These are phyloP conservation scores for Schoenoplectus triqueter DNA, from an alignment of 202 grass and related monocot species.

Conservation along the genomic window DNA sequence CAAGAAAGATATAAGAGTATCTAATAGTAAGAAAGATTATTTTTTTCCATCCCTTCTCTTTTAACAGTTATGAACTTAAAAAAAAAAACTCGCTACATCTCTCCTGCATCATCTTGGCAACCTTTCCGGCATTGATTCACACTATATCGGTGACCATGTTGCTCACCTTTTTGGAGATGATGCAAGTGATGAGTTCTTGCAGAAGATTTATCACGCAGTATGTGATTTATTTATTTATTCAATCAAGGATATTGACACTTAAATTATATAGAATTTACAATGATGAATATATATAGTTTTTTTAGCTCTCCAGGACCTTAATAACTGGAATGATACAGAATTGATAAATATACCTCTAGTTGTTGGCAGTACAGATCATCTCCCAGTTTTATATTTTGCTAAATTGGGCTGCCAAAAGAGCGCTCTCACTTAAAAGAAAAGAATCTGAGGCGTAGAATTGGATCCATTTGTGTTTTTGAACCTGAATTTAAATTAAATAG, in stretches of 20 bases:
- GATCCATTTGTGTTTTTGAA: background rate
- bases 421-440: background rate
- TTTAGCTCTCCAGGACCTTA: no score
- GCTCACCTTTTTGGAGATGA: conserved; percentile 58
- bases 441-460: background rate
- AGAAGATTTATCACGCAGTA: background rate
- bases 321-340: background rate
- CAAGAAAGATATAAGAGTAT: no score
- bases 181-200: conserved; percentile 60
- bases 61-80: rapidly evolving
- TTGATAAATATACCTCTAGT: background rate
- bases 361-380: background rate
- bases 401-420: background rate
- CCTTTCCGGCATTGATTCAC: conserved; percentile 51
- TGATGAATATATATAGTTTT: background rate
- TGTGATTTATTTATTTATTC: background rate
- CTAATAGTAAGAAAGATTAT: no score
- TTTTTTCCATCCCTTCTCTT: no score
- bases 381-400: background rate
- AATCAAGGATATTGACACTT: background rate
- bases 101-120: conserved; percentile 53
- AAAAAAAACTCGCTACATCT: conserved; percentile 41
- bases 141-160: conserved; percentile 59
- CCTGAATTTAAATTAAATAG: background rate
- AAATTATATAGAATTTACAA: background rate